A percentile compares a stretch with the other conserved stretches of the same genome.
Conservation (phyloP, 2,329 filamentous ascomycete species). For the Esteya vermicola region DNA sequence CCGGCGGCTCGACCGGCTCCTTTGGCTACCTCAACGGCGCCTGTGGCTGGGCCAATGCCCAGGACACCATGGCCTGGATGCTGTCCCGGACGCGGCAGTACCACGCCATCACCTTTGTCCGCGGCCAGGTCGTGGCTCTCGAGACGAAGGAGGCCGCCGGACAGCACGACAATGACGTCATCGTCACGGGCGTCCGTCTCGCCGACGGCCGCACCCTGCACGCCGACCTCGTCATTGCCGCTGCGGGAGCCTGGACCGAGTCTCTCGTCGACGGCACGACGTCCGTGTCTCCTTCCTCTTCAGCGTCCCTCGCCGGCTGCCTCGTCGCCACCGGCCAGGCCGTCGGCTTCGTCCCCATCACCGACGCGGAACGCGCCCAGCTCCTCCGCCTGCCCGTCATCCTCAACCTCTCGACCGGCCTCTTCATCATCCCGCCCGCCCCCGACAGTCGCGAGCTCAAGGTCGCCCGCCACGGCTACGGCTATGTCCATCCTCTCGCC, state of each 20-base stretch:
- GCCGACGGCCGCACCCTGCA: slow-evolving; percentile 20
- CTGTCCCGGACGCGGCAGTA: slow-evolving; percentile 37
- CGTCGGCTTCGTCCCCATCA: slow-evolving; percentile 64
- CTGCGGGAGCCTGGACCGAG: slow-evolving; percentile 78
- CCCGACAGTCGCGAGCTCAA: slow-evolving; percentile 41
- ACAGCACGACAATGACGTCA: slow-evolving; percentile 11
- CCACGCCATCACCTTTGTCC: slow-evolving; percentile 40
- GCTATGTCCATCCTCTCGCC: slow-evolving; percentile 44
- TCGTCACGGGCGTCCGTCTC: slow-evolving; percentile 38
- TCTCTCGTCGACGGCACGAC: slow-evolving; percentile 19
- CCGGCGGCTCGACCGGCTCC: slow-evolving; percentile 38
- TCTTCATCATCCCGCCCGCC: slow-evolving; percentile 61
- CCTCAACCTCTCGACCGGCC: slow-evolving; percentile 55
- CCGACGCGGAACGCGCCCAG: slow-evolving; percentile 47
- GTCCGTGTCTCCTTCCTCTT: neutral
- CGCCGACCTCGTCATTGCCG: slow-evolving; percentile 59
- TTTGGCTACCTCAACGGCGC: slow-evolving; percentile 61
- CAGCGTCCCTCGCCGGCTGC: slow-evolving; percentile 53
- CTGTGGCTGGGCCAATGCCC: slow-evolving; percentile 72
- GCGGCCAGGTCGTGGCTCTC: slow-evolving; percentile 31
- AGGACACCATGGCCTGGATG: slow-evolving; percentile 52
- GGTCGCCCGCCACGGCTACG: slow-evolving; percentile 54
- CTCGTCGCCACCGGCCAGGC: slow-evolving; percentile 71
- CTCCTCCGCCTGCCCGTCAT: slow-evolving; percentile 57
- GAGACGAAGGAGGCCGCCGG: no score